phyloP scores from a whole-genome alignment of 768 basidiomycete genomes.

The Zangia roseola region DNA sequence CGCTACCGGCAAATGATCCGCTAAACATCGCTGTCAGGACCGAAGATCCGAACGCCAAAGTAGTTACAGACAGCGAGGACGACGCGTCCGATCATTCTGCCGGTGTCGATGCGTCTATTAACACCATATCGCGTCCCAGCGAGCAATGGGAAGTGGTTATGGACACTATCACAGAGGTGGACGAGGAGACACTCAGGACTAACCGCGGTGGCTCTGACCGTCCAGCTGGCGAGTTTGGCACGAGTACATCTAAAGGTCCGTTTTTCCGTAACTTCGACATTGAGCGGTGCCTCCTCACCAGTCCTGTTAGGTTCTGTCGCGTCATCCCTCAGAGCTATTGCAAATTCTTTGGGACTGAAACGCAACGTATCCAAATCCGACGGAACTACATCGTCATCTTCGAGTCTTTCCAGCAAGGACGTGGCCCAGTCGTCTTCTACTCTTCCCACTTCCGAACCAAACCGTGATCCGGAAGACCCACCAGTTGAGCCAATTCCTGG shows the following conservation, averaged over 20 bases:
- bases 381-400: conserved; percentile 29
- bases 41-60: conserved; percentile 38
- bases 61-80: conserved; percentile 32
- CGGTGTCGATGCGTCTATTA: conserved; percentile 6
- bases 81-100: conserved; percentile 26
- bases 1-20: conserved; percentile 56
- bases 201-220: conserved; percentile 40
- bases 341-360: conserved; percentile 73
- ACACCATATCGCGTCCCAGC: conserved; percentile 54
- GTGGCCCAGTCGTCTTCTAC: conserved; percentile 24
- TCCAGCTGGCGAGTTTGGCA: conserved; percentile 69
- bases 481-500: conserved; percentile 56
- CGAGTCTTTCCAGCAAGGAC: conserved; percentile 24
- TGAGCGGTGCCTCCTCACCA: conserved; percentile 1
- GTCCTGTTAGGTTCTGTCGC: conserved; percentile 50
- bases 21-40: conserved; percentile 54
- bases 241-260: conserved; percentile 62
- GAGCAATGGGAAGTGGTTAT: conserved; percentile 88
- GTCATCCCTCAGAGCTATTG: conserved; percentile 75
- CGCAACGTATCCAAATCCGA: conserved; percentile 33
- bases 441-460: conserved; percentile 28
- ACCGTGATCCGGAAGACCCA: conserved; percentile 14
- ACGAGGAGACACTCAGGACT: conserved; percentile 46
- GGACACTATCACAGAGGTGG: conserved; percentile 71
- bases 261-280: conserved; percentile 5